Conservation (phyloP, 139 green algal species). For the Picochlorum sp. region DNA sequence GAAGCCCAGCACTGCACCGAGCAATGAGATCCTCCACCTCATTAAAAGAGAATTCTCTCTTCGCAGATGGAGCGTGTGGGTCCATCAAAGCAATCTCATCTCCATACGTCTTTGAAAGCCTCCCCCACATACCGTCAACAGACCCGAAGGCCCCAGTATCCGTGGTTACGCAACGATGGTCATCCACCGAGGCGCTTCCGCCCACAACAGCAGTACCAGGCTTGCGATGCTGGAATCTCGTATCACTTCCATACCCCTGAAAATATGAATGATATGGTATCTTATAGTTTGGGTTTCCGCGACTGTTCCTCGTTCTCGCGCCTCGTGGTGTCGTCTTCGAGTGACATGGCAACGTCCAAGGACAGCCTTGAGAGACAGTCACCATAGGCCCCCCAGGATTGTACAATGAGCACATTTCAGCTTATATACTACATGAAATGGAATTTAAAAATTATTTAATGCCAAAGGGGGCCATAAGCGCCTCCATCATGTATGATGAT, state of each 20-base stretch:
- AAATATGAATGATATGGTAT: background rate
- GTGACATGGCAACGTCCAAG: background rate
- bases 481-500: too few relatives aligned
- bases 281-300: conserved; percentile 3
- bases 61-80: conserved; percentile 36
- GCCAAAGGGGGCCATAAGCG: too few relatives aligned
- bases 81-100: conserved; percentile 39
- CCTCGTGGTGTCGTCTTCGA: background rate
- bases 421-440: too few relatives aligned
- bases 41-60: conserved; percentile 9
- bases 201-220: background rate
- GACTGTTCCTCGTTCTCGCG: background rate
- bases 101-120: conserved; percentile 26
- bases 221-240: too few relatives aligned
- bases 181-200: background rate
- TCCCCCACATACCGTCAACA: conserved; percentile 14
- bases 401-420: too few relatives aligned
- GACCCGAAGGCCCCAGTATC: background rate
- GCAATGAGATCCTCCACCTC: conserved; percentile 28
- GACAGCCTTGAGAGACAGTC: background rate
- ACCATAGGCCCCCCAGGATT: background rate
- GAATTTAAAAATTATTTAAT: too few relatives aligned
- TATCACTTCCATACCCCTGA: too few relatives aligned
- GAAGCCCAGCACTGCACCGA: conserved; percentile 44
- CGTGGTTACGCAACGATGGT: background rate